Evolutionary conservation across 192 early-diverging fungal genomes (phyloP).

Genomic region (Coemansia umbellata): DNA sequence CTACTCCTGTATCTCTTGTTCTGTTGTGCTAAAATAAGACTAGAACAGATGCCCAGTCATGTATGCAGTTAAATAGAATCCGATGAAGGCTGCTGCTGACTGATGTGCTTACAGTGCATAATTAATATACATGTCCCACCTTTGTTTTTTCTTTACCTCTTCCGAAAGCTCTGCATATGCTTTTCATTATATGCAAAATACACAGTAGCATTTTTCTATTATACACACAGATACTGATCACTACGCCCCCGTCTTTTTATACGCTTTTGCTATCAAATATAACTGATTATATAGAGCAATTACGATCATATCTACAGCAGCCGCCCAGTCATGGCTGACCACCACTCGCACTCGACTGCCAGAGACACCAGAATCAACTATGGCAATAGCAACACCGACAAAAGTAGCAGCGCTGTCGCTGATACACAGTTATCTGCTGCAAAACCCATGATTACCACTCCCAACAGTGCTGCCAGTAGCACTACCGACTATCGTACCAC

Average conservation of each 20-base stretch:
- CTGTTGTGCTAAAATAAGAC: too few species aligned
- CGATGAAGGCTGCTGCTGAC: neutral
- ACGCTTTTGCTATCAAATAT: neutral
- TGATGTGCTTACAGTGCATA: neutral
- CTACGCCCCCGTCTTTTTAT: too few species aligned
- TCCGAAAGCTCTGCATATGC: neutral
- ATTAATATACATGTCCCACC: slow-evolving; percentile 1
- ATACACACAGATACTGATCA: too few species aligned
- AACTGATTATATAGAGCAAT: slow-evolving; percentile 11
- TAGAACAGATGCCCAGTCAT: too few species aligned
- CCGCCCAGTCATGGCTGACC: neutral
- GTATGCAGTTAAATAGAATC: neutral
- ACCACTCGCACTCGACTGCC: neutral
- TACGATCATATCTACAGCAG: slow-evolving; percentile 7
- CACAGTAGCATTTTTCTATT: too few species aligned
- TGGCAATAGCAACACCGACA: neutral
- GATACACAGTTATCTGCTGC: neutral
- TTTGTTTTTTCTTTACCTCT: neutral
- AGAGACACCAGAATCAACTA: neutral
- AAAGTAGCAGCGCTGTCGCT: neutral
- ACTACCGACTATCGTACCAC: slow-evolving; percentile 42
- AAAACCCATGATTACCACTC: slow-evolving; percentile 2
- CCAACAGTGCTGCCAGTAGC: slow-evolving; percentile 6
- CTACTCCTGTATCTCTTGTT: neutral
- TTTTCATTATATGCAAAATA: neutral